Base-by-base conservation (phyloP, 495 filamentous ascomycete species). In the Penicillium argentinense region DNA sequence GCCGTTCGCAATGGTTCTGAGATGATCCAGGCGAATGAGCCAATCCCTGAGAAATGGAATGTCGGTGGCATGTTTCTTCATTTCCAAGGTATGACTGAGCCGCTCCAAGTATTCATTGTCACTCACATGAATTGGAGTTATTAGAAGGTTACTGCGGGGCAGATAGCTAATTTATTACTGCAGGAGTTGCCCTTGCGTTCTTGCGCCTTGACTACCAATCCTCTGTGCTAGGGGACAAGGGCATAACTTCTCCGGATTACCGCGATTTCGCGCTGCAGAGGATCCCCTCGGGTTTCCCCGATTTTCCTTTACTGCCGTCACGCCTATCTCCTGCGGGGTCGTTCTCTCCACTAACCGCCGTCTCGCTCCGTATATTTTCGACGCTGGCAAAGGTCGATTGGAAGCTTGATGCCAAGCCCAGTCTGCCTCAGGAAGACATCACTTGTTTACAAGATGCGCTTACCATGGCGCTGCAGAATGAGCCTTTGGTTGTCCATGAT, bases 181-280 rank as follows among this genome's bases (percentile, higher is more conserved):
- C 41, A 73, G 69, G 69, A 6, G 49, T 73, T 23, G 59, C 61
- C 23, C 57, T 73, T 32, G 51, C 64, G 25, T 67, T 71, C 23
- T 53, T 73, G 8, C 68, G 69, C 12, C 62, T 73, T 19, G 63
- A 59, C 8, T 68, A 58, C 28, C 69, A 73, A 43, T 56, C 51
- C 1, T 26, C 56, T 1, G 53, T 59, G 1, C 27, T 71, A 14
- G 38, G 23, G 1, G 56, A 53, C 6, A 21, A 25, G 6, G 23
- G 44, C 11, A 36, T 34, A 11, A 1, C 19, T 12, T 33, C 52
- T 16, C 39, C 44, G 5, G 52, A 66, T 27, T 73, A 66, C 42
- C 58, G 46, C 16, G 38, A 53, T 13, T 30, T 60, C 26, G 69
- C 67, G 6, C 48, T 53, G 5, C 51, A 71, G 9, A 48, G 65